Evolutionary conservation across 2,329 filamentous ascomycete species (phyloP), one percentile per base, ranked within the genome.

Genomic region (Monilinia laxa): DNA sequence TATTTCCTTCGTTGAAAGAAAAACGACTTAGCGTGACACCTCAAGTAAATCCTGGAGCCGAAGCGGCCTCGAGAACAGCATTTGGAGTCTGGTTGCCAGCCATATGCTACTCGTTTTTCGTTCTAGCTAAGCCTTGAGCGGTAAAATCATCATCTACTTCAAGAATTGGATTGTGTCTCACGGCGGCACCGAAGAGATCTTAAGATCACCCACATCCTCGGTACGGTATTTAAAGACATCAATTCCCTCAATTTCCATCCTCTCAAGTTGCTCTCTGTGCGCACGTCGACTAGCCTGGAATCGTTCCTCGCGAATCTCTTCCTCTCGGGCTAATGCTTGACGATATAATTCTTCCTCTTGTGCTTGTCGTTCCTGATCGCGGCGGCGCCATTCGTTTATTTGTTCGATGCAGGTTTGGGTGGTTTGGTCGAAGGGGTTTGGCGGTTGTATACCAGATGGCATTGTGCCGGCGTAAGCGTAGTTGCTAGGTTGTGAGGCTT

Each of bases 161-260:
- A 42, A 42, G 9, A 11, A 28, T 3, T 47, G 2, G 5, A 11
- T 47, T n/a, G 7, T 20, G 3, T 23, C 18, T 1, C 12, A 2
- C 57, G 6, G 14, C 7, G 9, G 4, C 42, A 11, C 14, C 57
- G 1, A 49, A 60, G 49, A 28, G 20, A 3, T 12, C 20, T 23
- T 6, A 18, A 49, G 1, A 35, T 16, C n/a, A 4, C 42, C 28
- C 4, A 59, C 57, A 3, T 59, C 42, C 12, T n/a, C 20, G 6
- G 12, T 35, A 25, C 28, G 42, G 49, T 59, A 59, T 16, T 59
- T 59, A 6, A 59, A 59, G 10, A 12, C 12, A 59, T 59, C 42
- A 3, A 9, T 49, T 35, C 42, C 57, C 12, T 35, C 23, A 0
- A 28, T 11, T 49, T 59, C 57, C 42, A 59, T 49, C 20, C 42